phyloP scores from a whole-genome alignment of 169 alveolate species.

The Eimeria maxima region DNA sequence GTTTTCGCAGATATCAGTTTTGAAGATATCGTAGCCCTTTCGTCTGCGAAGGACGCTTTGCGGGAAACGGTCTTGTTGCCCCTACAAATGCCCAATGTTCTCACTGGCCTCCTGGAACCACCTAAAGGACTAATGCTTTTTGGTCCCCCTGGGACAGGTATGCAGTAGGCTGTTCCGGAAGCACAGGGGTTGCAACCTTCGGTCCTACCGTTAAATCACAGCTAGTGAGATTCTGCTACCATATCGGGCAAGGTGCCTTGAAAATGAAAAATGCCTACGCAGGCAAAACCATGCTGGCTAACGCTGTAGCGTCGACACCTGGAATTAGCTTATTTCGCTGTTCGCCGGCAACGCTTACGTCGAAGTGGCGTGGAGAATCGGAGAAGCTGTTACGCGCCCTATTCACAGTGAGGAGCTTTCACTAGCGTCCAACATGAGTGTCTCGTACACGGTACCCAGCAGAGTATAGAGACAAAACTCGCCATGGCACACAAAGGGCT shows the following conservation, averaged over 20 bases:
- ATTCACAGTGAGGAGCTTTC: conserved; percentile 34
- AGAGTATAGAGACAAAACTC: not conserved
- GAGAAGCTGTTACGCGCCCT: conserved; percentile 94
- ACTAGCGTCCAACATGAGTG: not conserved
- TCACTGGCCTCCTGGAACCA: conserved; percentile 95
- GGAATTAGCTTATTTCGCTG: conserved; percentile 95
- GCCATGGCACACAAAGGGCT: not conserved
- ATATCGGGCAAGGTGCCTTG: not conserved
- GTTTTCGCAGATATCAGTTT: conserved; percentile 88
- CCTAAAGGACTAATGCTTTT: conserved; percentile 96
- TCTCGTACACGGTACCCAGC: not conserved
- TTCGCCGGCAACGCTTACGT: conserved; percentile 94
- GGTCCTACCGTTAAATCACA: not conserved
- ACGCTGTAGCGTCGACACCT: conserved; percentile 97
- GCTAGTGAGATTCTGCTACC: not conserved
- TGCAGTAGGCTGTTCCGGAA: not conserved
- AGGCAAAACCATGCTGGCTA: conserved; percentile 96
- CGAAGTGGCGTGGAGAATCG: conserved; percentile 97
- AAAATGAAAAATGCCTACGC: not conserved
- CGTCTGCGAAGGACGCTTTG: conserved; percentile 93
- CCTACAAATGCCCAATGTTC: conserved; percentile 93
- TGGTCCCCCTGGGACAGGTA: conserved; percentile 98
- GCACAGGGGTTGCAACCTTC: not conserved
- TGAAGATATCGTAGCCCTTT: conserved; percentile 94
- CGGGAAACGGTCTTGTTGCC: conserved; percentile 97